Evolutionary conservation across 2,329 filamentous ascomycete species (phyloP).

Genomic region (Xylaria sp.): DNA sequence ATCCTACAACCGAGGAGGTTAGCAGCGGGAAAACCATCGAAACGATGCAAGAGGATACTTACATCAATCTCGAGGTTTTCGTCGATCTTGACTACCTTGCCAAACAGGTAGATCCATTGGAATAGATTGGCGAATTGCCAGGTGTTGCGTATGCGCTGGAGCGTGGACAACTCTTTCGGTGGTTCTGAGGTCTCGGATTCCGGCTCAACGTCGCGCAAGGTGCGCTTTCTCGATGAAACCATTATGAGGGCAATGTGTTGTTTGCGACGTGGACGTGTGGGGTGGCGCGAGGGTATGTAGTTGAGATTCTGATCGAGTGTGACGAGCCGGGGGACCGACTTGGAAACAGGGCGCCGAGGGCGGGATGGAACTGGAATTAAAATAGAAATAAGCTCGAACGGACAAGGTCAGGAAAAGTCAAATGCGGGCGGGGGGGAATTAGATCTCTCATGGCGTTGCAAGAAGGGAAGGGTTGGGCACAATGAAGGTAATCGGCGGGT

Average conservation of each 20-base stretch:
- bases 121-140: slow-evolving; percentile 95
- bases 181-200: slow-evolving; percentile 30
- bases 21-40: slow-evolving; percentile 1
- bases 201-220: slow-evolving; percentile 47
- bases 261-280: slow-evolving; percentile 4
- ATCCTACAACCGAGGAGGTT: slow-evolving; percentile 57
- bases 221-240: slow-evolving; percentile 53
- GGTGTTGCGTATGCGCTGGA: slow-evolving; percentile 78
- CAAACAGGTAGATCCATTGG: slow-evolving; percentile 93
- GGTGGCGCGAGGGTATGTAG: slow-evolving; percentile 6
- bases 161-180: slow-evolving; percentile 43
- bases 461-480: slow-evolving; percentile 2
- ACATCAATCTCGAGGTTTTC: slow-evolving; percentile 90
- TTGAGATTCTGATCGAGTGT: background rate
- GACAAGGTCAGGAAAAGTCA: slow-evolving; percentile 20
- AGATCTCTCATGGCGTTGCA: slow-evolving; percentile 27
- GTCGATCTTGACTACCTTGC: slow-evolving; percentile 85
- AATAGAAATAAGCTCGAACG: slow-evolving; percentile 5
- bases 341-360: background rate
- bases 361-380: background rate
- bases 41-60: slow-evolving; percentile 35
- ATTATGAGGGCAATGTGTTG: slow-evolving; percentile 34
- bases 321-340: slow-evolving; percentile 2
- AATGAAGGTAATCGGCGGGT: slow-evolving; percentile 5
- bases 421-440: slow-evolving; percentile 9